A percentile compares a stretch with the other conserved stretches of the same genome.
These are phyloP conservation scores for Wilhelminamyces savonicus DNA, from an alignment of 805 yeast genomes.

Conservation along the genomic window DNA sequence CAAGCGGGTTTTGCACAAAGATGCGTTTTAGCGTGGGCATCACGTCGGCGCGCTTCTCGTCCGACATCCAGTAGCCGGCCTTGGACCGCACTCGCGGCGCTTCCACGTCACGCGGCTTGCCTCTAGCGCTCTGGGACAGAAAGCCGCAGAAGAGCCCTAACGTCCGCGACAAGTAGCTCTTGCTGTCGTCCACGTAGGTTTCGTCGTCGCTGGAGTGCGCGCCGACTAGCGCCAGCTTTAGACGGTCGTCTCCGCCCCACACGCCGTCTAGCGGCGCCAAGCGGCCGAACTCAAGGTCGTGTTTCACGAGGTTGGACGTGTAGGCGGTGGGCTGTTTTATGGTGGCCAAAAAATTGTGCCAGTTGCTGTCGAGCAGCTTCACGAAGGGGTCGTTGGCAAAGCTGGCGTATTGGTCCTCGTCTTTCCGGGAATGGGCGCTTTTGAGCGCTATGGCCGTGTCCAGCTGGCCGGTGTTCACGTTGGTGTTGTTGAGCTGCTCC, in stretches of 20 bases:
- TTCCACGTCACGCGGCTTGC: slow-evolving; percentile 7
- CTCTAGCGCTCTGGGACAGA: slow-evolving; percentile 2
- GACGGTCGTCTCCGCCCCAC: slow-evolving; percentile 71
- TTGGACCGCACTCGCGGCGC: slow-evolving; percentile 38
- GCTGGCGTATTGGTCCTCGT: slow-evolving; percentile 27
- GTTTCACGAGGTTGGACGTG: slow-evolving; percentile 19
- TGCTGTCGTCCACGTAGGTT: slow-evolving; percentile 13
- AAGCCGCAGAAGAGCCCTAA: no score
- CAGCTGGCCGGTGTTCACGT: slow-evolving; percentile 16
- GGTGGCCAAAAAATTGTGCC: slow-evolving; percentile 46
- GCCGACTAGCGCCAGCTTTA: slow-evolving; percentile 47
- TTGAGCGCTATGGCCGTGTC: slow-evolving; percentile 4
- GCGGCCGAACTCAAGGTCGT: slow-evolving; percentile 18
- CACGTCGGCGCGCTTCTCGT: slow-evolving; percentile 57
- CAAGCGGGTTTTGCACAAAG: slow-evolving; percentile 68
- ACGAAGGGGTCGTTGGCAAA: slow-evolving; percentile 35
- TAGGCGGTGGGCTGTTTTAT: slow-evolving; percentile 39
- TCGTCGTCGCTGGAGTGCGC: slow-evolving; percentile 23
- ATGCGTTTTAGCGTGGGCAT: slow-evolving; percentile 53
- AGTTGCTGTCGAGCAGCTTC: slow-evolving; percentile 36
- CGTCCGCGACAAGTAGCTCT: slow-evolving; percentile 7
- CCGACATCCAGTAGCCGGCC: slow-evolving; percentile 67
- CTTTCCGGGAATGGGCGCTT: slow-evolving; percentile 5
- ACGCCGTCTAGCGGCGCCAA: slow-evolving; percentile 40
- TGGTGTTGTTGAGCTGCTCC: slow-evolving; percentile 27